These are phyloP conservation scores for Cryptosporidium sp. DNA, from an alignment of 169 alveolate species.

Conservation along the genomic window DNA sequence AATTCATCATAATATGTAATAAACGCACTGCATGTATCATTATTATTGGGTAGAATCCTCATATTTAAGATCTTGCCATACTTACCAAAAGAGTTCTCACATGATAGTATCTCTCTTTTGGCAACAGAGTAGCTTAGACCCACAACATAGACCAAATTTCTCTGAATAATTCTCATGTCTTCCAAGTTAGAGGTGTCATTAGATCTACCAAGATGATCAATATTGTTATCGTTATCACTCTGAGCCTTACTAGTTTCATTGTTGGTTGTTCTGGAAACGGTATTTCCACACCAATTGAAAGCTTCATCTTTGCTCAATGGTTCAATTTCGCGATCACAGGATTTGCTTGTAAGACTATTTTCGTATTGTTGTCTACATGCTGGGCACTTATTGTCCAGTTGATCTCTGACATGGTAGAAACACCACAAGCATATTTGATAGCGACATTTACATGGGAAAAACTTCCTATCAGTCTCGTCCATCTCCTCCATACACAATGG, in stretches of 20 bases:
- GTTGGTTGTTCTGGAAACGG: constrained; percentile 28
- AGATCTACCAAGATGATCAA: background rate
- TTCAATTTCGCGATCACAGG: constrained; percentile 22
- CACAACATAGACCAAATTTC: constrained; percentile 89
- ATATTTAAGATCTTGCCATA: constrained; percentile 89
- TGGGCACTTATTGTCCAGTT: constrained; percentile 91
- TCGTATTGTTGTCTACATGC: constrained; percentile 91
- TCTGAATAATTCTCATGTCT: constrained; percentile 90
- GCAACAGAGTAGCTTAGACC: constrained; percentile 88
- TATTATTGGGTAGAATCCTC: constrained; percentile 86
- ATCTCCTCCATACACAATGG: constrained; percentile 91
- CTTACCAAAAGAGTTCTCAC: constrained; percentile 89
- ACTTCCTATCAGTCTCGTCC: constrained; percentile 90
- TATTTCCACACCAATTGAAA: constrained; percentile 69
- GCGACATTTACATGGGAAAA: constrained; percentile 91
- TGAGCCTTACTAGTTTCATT: background rate
- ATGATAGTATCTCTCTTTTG: constrained; percentile 86
- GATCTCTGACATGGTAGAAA: constrained; percentile 87
- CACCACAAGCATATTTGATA: constrained; percentile 93
- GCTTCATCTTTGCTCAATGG: constrained; percentile 23
- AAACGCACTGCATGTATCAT: constrained; percentile 92
- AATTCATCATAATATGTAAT: constrained; percentile 90
- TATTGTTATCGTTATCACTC: background rate
- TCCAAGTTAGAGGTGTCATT: constrained; percentile 77
- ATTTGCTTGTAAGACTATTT: constrained; percentile 77